Conservation (phyloP, 306 rosid species). For the Trifolium dubium region DNA sequence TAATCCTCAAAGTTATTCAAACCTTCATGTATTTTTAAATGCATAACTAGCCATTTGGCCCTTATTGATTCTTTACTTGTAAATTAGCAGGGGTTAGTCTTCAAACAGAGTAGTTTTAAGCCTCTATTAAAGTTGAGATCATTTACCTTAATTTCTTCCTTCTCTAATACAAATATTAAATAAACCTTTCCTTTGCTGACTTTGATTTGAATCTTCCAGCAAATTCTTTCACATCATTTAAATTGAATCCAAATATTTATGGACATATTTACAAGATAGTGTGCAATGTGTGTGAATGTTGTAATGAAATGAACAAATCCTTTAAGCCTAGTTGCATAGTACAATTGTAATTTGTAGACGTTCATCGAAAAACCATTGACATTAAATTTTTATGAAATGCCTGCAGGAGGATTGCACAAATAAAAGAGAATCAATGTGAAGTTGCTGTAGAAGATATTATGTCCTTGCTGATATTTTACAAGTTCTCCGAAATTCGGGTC, state of each 20-base stretch:
- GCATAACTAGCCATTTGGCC: background rate
- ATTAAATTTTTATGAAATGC: constrained; percentile 48
- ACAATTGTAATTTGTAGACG: constrained; percentile 23
- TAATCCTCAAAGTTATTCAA: background rate
- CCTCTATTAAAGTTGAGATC: background rate
- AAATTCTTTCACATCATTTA: no score
- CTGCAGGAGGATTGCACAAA: constrained; percentile 85
- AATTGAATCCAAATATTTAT: no score
- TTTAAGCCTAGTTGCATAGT: constrained; percentile 14
- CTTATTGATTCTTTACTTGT: background rate
- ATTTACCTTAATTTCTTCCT: no score
- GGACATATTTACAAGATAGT: no score
- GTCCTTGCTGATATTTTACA: constrained; percentile 73
- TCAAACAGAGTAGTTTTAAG: background rate
- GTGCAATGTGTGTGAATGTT: no score
- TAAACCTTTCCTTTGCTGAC: no score
- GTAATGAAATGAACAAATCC: constrained; percentile 32
- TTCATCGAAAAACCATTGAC: constrained; percentile 37
- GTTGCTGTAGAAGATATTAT: constrained; percentile 83
- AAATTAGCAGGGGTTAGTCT: background rate
- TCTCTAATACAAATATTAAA: no score
- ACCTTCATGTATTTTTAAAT: background rate
- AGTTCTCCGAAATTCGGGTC: constrained; percentile 89
- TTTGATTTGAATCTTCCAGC: no score
- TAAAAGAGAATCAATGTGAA: constrained; percentile 86